phyloP scores from a whole-genome alignment of 2,329 filamentous ascomycete genomes.

The Elsinoe fawcettii region DNA sequence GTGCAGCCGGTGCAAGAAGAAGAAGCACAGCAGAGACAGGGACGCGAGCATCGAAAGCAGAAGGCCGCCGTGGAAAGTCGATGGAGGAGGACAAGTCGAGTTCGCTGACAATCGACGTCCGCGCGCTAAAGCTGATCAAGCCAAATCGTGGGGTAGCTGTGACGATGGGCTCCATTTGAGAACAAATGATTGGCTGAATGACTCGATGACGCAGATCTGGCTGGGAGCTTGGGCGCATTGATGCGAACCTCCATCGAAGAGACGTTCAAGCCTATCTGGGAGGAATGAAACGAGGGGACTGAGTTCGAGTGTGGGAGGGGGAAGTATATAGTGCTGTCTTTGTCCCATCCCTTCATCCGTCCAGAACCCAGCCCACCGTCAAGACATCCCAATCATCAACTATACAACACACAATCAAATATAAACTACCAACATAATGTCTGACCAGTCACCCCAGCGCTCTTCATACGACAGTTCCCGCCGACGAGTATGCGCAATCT shows the following conservation, averaged over 20 bases:
- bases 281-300: neutral
- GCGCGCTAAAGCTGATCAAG: conserved; percentile 1
- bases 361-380: neutral
- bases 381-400: neutral
- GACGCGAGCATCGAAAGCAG: neutral
- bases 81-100: conserved; percentile 1
- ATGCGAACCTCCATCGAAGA: neutral
- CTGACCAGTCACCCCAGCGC: conserved; percentile 16
- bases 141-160: conserved; percentile 6
- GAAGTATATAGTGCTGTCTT: neutral
- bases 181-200: conserved; percentile 3
- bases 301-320: neutral
- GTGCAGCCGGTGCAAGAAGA: neutral
- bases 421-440: conserved; percentile 15
- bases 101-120: conserved; percentile 2
- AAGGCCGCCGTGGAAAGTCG: neutral
- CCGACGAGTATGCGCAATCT: conserved; percentile 12
- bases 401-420: neutral
- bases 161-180: neutral
- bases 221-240: conserved; percentile 6
- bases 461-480: conserved; percentile 12
- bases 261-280: neutral
- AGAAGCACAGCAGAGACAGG: neutral
- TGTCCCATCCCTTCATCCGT: neutral
- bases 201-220: conserved; percentile 12